phyloP scores from a whole-genome alignment of 495 filamentous ascomycete genomes.

The Platismatia glauca region DNA sequence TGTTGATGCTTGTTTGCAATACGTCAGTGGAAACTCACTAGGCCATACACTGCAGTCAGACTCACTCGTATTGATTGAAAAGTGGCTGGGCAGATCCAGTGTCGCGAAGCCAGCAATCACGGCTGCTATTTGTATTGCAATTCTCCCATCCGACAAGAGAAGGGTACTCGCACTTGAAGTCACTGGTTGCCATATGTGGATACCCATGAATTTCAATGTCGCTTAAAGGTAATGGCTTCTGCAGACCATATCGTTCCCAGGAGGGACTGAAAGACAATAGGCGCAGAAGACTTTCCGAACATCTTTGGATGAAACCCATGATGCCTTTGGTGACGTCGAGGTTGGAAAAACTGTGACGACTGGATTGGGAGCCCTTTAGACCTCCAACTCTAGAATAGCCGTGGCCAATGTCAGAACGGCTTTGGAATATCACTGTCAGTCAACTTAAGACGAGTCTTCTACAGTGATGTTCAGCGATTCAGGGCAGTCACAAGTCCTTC shows the following conservation, averaged over 20 bases:
- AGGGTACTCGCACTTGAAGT: slow-evolving; percentile 16
- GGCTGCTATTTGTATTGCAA: slow-evolving; percentile 6
- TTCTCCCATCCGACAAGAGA: slow-evolving; percentile 4
- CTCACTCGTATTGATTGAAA: slow-evolving; percentile 12
- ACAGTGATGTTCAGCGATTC: too few species aligned
- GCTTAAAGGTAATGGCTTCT: neutral
- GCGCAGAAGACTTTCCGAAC: neutral
- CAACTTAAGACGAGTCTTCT: too few species aligned
- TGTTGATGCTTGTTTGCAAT: slow-evolving; percentile 44
- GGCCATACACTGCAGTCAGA: too few species aligned
- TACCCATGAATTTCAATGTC: neutral
- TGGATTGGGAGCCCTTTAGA: neutral
- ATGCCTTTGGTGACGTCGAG: too few species aligned
- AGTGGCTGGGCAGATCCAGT: slow-evolving; percentile 1
- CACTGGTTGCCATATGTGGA: neutral
- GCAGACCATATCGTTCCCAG: slow-evolving; percentile 4
- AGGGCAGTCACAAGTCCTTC: too few species aligned
- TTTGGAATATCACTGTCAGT: too few species aligned
- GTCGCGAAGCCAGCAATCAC: slow-evolving; percentile 24
- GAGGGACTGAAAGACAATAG: slow-evolving; percentile 1
- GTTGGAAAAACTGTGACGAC: neutral
- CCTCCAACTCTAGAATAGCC: neutral
- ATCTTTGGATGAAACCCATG: slow-evolving; percentile 11
- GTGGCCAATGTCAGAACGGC: neutral
- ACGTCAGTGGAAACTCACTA: slow-evolving; percentile 3